A percentile compares a stretch with the other conserved stretches of the same genome.
Conservation (phyloP, 2,329 filamentous ascomycete species). For the Colletotrichum somersetense region DNA sequence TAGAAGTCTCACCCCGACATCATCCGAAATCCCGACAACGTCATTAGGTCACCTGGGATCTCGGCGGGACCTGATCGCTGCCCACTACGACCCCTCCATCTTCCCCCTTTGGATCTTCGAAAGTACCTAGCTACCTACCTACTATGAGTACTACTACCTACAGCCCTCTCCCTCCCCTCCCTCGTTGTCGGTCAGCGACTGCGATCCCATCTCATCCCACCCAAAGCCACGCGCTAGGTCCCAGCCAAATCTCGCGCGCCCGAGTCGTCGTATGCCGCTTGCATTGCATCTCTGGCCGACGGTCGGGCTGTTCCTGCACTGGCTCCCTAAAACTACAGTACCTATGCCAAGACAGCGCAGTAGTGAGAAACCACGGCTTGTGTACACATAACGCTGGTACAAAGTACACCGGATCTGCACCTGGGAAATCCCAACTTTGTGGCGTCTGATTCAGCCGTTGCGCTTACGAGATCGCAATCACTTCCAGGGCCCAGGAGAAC, state of each 20-base stretch:
- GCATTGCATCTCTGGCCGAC: constrained; percentile 24
- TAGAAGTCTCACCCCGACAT: constrained; percentile 35
- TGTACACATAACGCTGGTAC: neutral
- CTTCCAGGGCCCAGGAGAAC: neutral
- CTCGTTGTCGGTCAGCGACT: constrained; percentile 7
- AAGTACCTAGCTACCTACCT: neutral
- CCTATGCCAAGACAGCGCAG: neutral
- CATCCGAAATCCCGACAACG: constrained; percentile 41
- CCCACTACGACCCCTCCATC: constrained; percentile 21
- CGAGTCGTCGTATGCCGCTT: neutral
- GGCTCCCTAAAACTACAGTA: constrained; percentile 13
- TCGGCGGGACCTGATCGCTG: constrained; percentile 40
- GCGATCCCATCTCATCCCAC: constrained; percentile 28
- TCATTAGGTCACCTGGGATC: constrained; percentile 42
- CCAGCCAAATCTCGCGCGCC: constrained; percentile 4
- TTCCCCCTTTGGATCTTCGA: constrained; percentile 2
- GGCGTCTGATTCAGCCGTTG: constrained; percentile 7
- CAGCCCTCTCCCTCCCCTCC: neutral
- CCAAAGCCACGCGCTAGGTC: constrained; percentile 19
- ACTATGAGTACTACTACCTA: neutral
- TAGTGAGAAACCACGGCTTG: constrained; percentile 12
- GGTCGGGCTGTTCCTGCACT: constrained; percentile 37
- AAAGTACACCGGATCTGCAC: neutral
- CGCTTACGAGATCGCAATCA: constrained; percentile 28
- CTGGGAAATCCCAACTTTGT: constrained; percentile 6